These are phyloP conservation scores for Verticillium klebahnii DNA, from an alignment of 2,329 filamentous ascomycete species.

Conservation along the genomic window DNA sequence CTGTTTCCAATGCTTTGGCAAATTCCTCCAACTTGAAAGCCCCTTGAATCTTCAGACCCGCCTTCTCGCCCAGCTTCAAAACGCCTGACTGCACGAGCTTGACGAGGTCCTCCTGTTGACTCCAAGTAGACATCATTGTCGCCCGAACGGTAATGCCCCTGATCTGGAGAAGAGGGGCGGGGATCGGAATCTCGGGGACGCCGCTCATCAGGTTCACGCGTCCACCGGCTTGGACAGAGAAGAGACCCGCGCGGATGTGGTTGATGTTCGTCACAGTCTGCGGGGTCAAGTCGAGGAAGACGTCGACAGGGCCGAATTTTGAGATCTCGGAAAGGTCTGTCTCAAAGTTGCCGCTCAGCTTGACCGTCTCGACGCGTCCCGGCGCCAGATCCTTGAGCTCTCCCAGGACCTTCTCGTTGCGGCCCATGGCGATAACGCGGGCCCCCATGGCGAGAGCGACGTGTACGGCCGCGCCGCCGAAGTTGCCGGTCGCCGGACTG, in stretches of 20 bases:
- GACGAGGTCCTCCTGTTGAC: not conserved
- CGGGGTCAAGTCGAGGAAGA: not conserved
- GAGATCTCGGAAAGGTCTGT: not conserved
- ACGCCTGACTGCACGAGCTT: not conserved
- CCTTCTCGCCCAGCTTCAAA: not conserved
- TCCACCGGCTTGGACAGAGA: not conserved
- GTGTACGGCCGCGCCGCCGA: conserved; percentile 41
- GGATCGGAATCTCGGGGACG: not conserved
- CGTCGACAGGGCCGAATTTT: not conserved
- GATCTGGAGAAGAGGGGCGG: not conserved
- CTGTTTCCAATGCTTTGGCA: not conserved
- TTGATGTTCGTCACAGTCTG: not conserved
- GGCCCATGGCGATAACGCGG: conserved; percentile 45
- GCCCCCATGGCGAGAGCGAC: conserved; percentile 47
- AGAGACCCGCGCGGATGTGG: not conserved
- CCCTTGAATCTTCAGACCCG: not conserved
- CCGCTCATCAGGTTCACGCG: not conserved
- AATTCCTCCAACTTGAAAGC: not conserved
- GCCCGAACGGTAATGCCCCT: not conserved
- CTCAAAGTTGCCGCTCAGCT: not conserved
- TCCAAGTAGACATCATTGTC: not conserved
- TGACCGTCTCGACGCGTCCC: not conserved
- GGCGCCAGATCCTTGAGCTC: not conserved
- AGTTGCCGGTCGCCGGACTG: conserved; percentile 44
- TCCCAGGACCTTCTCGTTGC: conserved; percentile 24